A percentile compares a stretch with the other conserved stretches of the same genome.
phyloP scores from a whole-genome alignment of 192 early-diverging fungal species.

The Podila epigama region DNA sequence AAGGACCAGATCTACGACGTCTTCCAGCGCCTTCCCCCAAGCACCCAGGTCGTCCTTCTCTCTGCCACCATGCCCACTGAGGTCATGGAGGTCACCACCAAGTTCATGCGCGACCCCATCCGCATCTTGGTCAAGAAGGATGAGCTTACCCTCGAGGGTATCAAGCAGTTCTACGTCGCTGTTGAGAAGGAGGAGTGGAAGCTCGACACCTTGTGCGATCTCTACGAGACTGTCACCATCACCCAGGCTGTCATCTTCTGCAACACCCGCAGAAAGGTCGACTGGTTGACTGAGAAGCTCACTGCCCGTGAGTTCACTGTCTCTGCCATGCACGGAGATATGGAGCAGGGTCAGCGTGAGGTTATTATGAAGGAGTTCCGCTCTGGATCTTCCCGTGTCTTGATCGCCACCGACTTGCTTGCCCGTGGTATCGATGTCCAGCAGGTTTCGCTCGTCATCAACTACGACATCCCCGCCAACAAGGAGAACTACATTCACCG shows the following conservation, averaged over 20 bases:
- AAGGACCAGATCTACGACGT: conserved; percentile 99
- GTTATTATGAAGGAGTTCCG: conserved; percentile 99
- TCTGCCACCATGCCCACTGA: conserved; percentile 97
- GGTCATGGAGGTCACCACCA: conserved; percentile 94
- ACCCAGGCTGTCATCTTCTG: conserved; percentile 99
- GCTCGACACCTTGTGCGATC: conserved; percentile 96
- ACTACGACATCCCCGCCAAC: conserved; percentile 97
- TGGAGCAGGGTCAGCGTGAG: conserved; percentile 96
- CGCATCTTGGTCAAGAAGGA: conserved; percentile 99
- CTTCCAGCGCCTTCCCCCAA: conserved; percentile 88
- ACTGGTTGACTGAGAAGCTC: conserved; percentile 99
- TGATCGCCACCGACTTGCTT: conserved; percentile 97
- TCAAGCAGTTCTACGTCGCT: conserved; percentile 95
- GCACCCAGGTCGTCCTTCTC: conserved; percentile 95
- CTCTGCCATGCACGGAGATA: conserved; percentile 99
- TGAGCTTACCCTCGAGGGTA: conserved; percentile 95
- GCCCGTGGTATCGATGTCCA: conserved; percentile 99
- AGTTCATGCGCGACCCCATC: conserved; percentile 99
- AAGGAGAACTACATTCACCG: conserved; percentile 99
- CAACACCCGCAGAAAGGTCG: conserved; percentile 99
- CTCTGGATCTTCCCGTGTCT: conserved; percentile 93
- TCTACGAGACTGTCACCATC: conserved; percentile 98
- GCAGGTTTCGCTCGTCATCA: conserved; percentile 93
- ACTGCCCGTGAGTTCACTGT: conserved; percentile 91
- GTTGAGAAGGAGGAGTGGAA: conserved; percentile 99